These are phyloP conservation scores for Oemleria cerasiformis DNA, from an alignment of 306 rosid genomes.

Conservation along the genomic window DNA sequence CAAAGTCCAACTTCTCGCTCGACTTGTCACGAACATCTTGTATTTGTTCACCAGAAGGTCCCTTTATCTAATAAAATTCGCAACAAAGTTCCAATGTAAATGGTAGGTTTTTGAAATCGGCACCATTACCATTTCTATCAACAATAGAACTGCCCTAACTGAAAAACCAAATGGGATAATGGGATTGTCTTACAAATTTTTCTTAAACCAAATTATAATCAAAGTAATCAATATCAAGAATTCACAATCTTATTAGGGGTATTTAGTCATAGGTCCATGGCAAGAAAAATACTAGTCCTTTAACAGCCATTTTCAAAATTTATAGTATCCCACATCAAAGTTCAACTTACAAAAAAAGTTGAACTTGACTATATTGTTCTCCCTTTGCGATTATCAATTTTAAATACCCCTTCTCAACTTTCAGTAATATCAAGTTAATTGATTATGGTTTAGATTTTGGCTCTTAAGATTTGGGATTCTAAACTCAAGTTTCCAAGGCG, in stretches of 20 bases:
- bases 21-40: conserved; percentile 60
- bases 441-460: no score
- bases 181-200: not conserved
- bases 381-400: no score
- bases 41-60: conserved; percentile 77
- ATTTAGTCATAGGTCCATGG: no score
- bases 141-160: not conserved
- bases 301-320: no score
- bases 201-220: not conserved
- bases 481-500: not conserved
- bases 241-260: not conserved
- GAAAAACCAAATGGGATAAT: not conserved
- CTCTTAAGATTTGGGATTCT: not conserved
- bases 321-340: no score
- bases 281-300: no score
- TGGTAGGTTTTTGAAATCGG: not conserved
- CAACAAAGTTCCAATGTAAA: conserved; percentile 5
- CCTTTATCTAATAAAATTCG: conserved; percentile 56
- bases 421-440: no score
- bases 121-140: not conserved
- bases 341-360: no score
- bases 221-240: not conserved
- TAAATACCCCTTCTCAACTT: no score
- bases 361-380: no score
- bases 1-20: conserved; percentile 54